Percentiles rank a stretch among this genome's conserved stretches.
These are phyloP conservation scores for Cutaneotrichosporon cavernicola DNA, from an alignment of 1,284 basidiomycete genomes.

Conservation along the genomic window DNA sequence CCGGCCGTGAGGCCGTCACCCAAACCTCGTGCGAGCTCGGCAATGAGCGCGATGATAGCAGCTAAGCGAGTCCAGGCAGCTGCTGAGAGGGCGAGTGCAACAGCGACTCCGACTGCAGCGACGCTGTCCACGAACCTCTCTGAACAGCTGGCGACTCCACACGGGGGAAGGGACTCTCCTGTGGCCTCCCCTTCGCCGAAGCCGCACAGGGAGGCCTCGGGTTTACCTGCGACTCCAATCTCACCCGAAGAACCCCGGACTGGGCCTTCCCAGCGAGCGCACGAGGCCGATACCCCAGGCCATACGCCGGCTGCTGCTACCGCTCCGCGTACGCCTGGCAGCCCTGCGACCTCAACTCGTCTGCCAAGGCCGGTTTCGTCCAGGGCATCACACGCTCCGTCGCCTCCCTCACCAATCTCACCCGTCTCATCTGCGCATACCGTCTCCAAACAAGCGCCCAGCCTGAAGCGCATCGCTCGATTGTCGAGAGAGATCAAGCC, in stretches of 20 bases:
- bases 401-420: background rate
- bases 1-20: background rate
- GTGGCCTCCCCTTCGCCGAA: background rate
- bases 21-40: constrained; percentile 25
- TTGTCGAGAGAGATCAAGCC: background rate
- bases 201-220: background rate
- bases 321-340: background rate
- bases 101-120: background rate
- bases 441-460: background rate
- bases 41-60: constrained; percentile 38
- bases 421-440: background rate
- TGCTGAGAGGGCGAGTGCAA: constrained; percentile 17
- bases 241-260: background rate
- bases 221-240: background rate
- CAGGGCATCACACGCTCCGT: background rate
- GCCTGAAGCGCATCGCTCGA: background rate
- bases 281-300: background rate
- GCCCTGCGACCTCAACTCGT: background rate
- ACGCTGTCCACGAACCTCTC: background rate
- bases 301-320: background rate
- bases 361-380: background rate
- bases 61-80: constrained; percentile 45
- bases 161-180: background rate
- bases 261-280: background rate
- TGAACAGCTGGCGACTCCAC: background rate